Base-by-base conservation (phyloP, 768 basidiomycete genomes). In the Dendrothele bispora region DNA sequence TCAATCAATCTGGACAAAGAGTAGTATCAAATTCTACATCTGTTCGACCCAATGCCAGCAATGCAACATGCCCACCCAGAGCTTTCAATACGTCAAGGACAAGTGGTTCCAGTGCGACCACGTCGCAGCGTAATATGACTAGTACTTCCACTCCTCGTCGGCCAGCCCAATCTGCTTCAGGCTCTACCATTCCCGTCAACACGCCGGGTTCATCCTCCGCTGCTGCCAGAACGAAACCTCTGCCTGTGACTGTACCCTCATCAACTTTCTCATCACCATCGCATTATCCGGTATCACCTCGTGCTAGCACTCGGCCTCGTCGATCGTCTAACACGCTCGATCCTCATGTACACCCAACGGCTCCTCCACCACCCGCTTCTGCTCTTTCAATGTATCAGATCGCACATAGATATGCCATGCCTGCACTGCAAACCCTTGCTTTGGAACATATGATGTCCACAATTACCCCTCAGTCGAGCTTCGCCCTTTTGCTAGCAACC, bases 341-440 rank as follows among this genome's bases (percentile, higher is more conserved):
- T 57, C 88, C 88, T 3, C 86, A 91, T 61, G 65, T 76, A 0
- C 88, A 90, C 56, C 88, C 88, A 8, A 79, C 82, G 0, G 69
- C 78, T 5, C 54, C 77, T 4, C 85, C 84, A 6, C 64, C 70
- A 4, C 80, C 87, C 14, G 86, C 86, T 11, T 86, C 85, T 20
- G 86, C 88, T 2, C 63, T 91, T 39, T 80, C 82, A 1, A 77
- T 90, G 55, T 91, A 88, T 65, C 84, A 86, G 54, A 74, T 88
- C 10, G 84, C 87, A 3, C 86, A 91, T 66, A 75, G 86, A 43
- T 91, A 90, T 63, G 69, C 69, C 2, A 81, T 91, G 71, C 79
- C 80, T 3, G 77, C 72, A 7, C 73, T 91, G 20, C 79, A 80
- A n/a, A 58, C 70, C 18, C 73, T 89, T 20, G 86, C 88, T 6